Conservation (phyloP, 352 stramenopile species). For the Phytophthora idaei region DNA sequence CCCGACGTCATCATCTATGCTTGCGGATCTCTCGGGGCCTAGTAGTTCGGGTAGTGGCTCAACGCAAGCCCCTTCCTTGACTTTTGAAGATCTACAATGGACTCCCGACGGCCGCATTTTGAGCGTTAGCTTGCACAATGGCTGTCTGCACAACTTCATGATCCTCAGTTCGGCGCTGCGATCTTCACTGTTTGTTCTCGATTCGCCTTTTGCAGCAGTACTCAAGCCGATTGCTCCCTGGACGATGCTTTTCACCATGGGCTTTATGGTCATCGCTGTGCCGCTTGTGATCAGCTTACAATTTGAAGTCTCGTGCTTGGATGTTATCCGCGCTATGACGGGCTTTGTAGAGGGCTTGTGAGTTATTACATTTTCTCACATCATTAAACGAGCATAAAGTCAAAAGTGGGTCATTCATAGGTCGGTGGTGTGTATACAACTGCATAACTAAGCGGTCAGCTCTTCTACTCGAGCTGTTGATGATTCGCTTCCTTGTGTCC, state of each 20-base stretch:
- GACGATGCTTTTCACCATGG: slow-evolving; percentile 67
- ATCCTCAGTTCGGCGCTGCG: slow-evolving; percentile 71
- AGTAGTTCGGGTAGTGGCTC: slow-evolving; percentile 27
- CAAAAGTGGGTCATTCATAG: slow-evolving; percentile 12
- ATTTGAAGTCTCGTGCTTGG: slow-evolving; percentile 54
- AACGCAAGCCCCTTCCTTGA: slow-evolving; percentile 40
- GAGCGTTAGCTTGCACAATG: slow-evolving; percentile 82
- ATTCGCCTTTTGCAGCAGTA: slow-evolving; percentile 59
- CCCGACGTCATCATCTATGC: slow-evolving; percentile 27
- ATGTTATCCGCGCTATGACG: slow-evolving; percentile 67
- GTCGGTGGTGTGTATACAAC: slow-evolving; percentile 11
- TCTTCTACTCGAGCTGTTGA: background rate
- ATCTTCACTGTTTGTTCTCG: slow-evolving; percentile 61
- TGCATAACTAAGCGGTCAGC: slow-evolving; percentile 21
- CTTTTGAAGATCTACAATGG: slow-evolving; percentile 85
- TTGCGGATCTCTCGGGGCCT: slow-evolving; percentile 32
- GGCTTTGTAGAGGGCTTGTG: slow-evolving; percentile 60
- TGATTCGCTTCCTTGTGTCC: background rate
- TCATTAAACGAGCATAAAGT: background rate
- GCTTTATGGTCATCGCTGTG: slow-evolving; percentile 52
- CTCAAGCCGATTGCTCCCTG: slow-evolving; percentile 69
- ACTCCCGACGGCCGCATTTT: slow-evolving; percentile 91
- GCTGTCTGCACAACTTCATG: slow-evolving; percentile 92
- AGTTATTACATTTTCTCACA: slow-evolving; percentile 1
- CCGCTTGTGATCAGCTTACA: slow-evolving; percentile 54